A percentile compares a stretch with the other conserved stretches of the same genome.
Conservation (phyloP, 208 protist genomes). For the Trypanosoma platydactyli region DNA sequence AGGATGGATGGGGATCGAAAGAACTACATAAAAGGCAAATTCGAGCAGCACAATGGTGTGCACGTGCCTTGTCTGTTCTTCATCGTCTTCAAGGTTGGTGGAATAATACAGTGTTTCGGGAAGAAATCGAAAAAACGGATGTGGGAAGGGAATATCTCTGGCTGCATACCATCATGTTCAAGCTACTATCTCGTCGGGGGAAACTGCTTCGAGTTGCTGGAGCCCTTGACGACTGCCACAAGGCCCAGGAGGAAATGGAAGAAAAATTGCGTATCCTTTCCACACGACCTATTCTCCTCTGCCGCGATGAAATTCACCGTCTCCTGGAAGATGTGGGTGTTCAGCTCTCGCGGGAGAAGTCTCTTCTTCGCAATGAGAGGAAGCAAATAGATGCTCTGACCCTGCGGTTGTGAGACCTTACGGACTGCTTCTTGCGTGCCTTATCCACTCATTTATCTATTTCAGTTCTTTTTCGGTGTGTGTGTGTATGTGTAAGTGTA, state of each 20-base stretch:
- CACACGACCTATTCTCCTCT: background rate
- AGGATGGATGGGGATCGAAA: background rate
- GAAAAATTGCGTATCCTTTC: constrained; percentile 22
- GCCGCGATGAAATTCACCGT: background rate
- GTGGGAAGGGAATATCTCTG: constrained; percentile 20
- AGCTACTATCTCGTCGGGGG: constrained; percentile 24
- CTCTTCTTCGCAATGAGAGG: constrained; percentile 11
- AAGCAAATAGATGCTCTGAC: constrained; percentile 18
- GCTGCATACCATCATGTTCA: constrained; percentile 28
- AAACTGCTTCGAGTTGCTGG: constrained; percentile 16
- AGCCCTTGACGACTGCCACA: constrained; percentile 18
- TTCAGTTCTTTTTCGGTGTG: constrained; percentile 9
- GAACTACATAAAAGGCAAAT: constrained; percentile 15
- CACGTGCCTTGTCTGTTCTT: constrained; percentile 19
- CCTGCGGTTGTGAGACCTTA: constrained; percentile 23
- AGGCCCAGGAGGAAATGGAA: constrained; percentile 12
- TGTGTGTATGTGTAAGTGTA: background rate
- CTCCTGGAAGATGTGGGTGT: constrained; percentile 18
- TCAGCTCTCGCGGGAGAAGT: constrained; percentile 17
- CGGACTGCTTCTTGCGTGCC: constrained; percentile 11
- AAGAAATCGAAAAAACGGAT: background rate
- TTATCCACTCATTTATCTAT: constrained; percentile 26
- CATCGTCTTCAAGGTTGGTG: constrained; percentile 12
- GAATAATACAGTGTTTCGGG: background rate
- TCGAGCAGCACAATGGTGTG: constrained; percentile 21